Base-by-base conservation (phyloP, 192 early-diverging fungal species). In the Coemansia sp. region DNA sequence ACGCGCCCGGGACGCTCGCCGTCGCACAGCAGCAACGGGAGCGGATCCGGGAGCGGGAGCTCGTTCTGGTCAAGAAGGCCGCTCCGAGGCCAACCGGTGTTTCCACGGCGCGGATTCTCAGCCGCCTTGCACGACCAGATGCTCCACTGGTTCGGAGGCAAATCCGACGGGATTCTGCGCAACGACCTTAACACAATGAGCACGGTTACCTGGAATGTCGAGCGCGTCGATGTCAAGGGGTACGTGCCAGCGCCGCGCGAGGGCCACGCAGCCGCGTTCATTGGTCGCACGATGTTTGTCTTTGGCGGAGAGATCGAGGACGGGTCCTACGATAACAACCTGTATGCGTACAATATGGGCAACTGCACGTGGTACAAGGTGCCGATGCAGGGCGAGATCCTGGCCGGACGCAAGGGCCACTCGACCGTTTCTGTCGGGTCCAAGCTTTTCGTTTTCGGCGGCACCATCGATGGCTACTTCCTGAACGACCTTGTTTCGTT, bases 281-380 rank as follows among this genome's bases (percentile, higher is more conserved):
- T 85, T 25, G 76, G 84, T 9, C 79, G 79, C 54, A 79, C 84
- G 38, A 82, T 85, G 84, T 79, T 85, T 72, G 79, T 85, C 58
- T 85, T 85, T 79, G 84, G 84, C 49, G 84, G 84, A 38, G 76
- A 79, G 53, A 44, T 82, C 8, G 69, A 32, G 16, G 63, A 71
- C 8, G 70, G 79, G 10, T 38, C 37, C 13, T 85, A 64, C 64
- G 79, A 79, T 68, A 77, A 85, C 65, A 70, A 48, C 66, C 73
- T 84, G 40, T 84, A 84, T 38, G 76, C 81, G 7, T 84, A 75
- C 58, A 75, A 84, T 46, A 84, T 78, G 70, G 81, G 69, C 19
- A 84, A 84, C 72, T 61, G 49, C 67, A 84, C 81, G 11, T 84
- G 81, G 81, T 84, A 84, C 70, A 75, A 72, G 61, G 81, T 84